Base-by-base conservation (phyloP, 352 stramenopile species). In the Globisporangium middletonii region DNA sequence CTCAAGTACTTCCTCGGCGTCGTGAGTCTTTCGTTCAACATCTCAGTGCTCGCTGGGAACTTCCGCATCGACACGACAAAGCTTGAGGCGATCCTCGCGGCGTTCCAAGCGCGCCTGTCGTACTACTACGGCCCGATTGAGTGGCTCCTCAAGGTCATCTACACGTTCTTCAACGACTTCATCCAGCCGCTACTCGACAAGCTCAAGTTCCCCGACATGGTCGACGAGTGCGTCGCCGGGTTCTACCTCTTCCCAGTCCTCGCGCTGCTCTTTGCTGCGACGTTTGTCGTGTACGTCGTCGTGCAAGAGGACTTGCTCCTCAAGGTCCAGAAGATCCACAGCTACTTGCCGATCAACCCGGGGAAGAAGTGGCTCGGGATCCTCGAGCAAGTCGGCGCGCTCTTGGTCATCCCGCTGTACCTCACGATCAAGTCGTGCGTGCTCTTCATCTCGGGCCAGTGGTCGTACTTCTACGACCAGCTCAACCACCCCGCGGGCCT, bases 1-100 rank as follows among this genome's bases (percentile, higher is more conserved):
- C 2, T 72, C 52, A 86, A 86, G 56, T 83, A 83, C 59, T 73
- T 83, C 42, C 51, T 86, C 15, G 59, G 61, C 0, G 62, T 86
- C 16, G 57, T 86, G 44, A 82, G 68, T 72, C 71, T 86, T 44
- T 83, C 73, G 4, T 86, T 86, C 73, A 86, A 86, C 67, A 69
- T 86, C 27, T 72, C 65, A 1, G 71, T 86, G 42, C 55, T 86
- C 7, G 63, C 67, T 1, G 65, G 56, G 0, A 72, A 72, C 37
- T 77, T 83, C 63, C 64, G 68, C 0, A 49, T 79, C 7, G 38
- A 69, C 15, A 18, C 44, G 4, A 4, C 2, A 0, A 50, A 56
- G 1, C 26, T 83, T 2, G 35, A 59, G 2, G n/a, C n/a, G 5
- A 30, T 81, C 37, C 37, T 79, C 19, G 4, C 47, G 8, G 59